Base-by-base conservation (phyloP, 768 basidiomycete species). In the Strobilomyces echinocephalus region DNA sequence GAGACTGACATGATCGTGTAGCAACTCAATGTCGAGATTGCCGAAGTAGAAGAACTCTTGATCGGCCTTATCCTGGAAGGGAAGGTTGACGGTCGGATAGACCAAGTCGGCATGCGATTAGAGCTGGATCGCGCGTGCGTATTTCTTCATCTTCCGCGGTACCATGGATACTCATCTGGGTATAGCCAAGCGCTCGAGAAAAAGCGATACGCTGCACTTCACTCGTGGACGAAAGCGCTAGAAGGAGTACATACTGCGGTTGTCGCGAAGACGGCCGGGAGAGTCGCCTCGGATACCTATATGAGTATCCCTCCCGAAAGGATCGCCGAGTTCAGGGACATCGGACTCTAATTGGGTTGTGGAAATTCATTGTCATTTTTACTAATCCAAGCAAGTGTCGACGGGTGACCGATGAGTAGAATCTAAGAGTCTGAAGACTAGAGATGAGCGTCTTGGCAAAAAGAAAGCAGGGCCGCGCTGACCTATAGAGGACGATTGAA, bases 61-160 rank as follows among this genome's bases (percentile, higher is more conserved):
- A 87, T 98, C 55, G 87, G 89, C 15, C 80, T 98, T 21, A 97
- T 99, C 53, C 73, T 98, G 24, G 97, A 99, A 69, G 92, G 91
- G n/a, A 95, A 91, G 68, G 91, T 99, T 11, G 91, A 95, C 60
- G 97, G 97, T 11, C 81, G 86, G 59, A 97, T 99, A 64, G 95
- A 99, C 71, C 97, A 99, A 73, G 93, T 97, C 36, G 84, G 89
- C 35, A 94, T 94, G 80, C 78, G 91, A 50, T 77, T 99, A 15
- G 92, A 98, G 63, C 76, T 99, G 36, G 94, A 95, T 61, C 77
- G 84, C 67, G 85, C 92, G 90, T 91, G 63, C 14, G 76, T 24
- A 35, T 44, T 39, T 48, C 5, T n/a, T 15, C 15, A 18, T 18
- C 8, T 36, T 14, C 14, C 31, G 9, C 14, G 18, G 20, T 12